A percentile compares a stretch with the other conserved stretches of the same genome.
phyloP scores from a whole-genome alignment of 2,329 filamentous ascomycete genomes.

The Leptographium radiaticola region DNA sequence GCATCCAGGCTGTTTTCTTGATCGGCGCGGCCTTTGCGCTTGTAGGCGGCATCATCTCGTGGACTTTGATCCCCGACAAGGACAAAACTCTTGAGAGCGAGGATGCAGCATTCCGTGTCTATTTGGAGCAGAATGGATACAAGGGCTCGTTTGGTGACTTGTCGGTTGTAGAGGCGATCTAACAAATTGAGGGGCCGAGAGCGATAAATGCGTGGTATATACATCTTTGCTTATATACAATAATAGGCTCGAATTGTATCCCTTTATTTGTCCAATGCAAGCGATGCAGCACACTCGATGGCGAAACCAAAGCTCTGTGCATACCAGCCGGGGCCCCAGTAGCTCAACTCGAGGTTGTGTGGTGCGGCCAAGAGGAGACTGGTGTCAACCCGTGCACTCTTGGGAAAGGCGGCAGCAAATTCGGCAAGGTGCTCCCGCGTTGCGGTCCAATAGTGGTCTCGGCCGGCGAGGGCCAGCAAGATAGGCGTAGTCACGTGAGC shows the following conservation, averaged over 20 bases:
- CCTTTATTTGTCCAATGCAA: not conserved
- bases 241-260: no score
- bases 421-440: constrained; percentile 9
- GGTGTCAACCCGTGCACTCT: constrained; percentile 11
- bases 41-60: no score
- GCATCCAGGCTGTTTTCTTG: no score
- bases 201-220: no score
- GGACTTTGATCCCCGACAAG: not conserved
- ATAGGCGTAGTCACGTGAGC: constrained; percentile 9
- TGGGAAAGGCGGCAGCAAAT: constrained; percentile 8
- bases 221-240: no score
- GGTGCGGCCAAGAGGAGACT: constrained; percentile 8
- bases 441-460: constrained; percentile 10
- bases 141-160: no score
- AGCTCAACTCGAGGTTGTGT: constrained; percentile 11
- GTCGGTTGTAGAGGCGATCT: no score
- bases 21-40: no score
- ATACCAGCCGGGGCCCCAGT: constrained; percentile 12
- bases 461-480: constrained; percentile 12
- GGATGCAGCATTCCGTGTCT: no score
- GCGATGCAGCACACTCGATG: not conserved
- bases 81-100: no score
- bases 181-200: no score
- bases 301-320: constrained; percentile 12
- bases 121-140: no score